Evolutionary conservation across 768 basidiomycete species (phyloP).

Genomic region (Daedaleopsis sinensis): DNA sequence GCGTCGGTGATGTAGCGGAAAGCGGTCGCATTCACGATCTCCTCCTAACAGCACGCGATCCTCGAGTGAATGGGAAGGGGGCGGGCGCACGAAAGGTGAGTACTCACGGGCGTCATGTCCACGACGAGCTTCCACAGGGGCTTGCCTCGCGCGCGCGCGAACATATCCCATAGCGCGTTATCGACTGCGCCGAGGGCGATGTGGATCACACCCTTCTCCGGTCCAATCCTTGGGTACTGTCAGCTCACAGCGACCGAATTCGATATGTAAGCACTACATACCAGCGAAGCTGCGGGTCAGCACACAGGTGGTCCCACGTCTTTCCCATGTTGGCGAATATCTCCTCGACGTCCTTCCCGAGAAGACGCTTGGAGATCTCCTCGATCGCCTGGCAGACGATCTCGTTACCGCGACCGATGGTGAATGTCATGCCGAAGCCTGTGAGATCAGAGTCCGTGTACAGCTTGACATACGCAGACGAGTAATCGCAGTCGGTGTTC

Average conservation of each 20-base stretch:
- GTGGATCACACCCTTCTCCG: slow-evolving; percentile 95
- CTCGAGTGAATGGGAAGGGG: not conserved
- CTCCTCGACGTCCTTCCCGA: slow-evolving; percentile 80
- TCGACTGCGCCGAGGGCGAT: slow-evolving; percentile 87
- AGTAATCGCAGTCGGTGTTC: slow-evolving; percentile 97
- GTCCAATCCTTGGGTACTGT: slow-evolving; percentile 67
- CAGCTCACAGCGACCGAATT: not conserved
- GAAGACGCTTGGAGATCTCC: slow-evolving; percentile 76
- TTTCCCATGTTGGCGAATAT: slow-evolving; percentile 91
- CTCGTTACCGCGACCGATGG: slow-evolving; percentile 93
- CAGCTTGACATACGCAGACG: slow-evolving; percentile 86
- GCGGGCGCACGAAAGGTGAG: not conserved
- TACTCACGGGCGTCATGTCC: slow-evolving; percentile 77
- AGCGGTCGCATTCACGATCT: slow-evolving; percentile 72
- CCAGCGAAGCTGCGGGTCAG: slow-evolving; percentile 93
- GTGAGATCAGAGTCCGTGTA: slow-evolving; percentile 70
- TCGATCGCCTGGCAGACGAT: slow-evolving; percentile 87
- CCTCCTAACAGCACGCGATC: slow-evolving; percentile 51
- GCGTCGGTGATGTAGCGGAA: slow-evolving; percentile 94
- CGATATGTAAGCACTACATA: slow-evolving; percentile 34
- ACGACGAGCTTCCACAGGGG: slow-evolving; percentile 94
- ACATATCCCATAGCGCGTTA: slow-evolving; percentile 96
- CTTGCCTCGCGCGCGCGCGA: slow-evolving; percentile 75
- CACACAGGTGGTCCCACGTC: slow-evolving; percentile 84
- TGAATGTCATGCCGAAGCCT: slow-evolving; percentile 95